Evolutionary conservation across 148 eudicot genomes (phyloP), one percentile per base, ranked within the genome.

Genomic region (Chenopodium berlandieri): DNA sequence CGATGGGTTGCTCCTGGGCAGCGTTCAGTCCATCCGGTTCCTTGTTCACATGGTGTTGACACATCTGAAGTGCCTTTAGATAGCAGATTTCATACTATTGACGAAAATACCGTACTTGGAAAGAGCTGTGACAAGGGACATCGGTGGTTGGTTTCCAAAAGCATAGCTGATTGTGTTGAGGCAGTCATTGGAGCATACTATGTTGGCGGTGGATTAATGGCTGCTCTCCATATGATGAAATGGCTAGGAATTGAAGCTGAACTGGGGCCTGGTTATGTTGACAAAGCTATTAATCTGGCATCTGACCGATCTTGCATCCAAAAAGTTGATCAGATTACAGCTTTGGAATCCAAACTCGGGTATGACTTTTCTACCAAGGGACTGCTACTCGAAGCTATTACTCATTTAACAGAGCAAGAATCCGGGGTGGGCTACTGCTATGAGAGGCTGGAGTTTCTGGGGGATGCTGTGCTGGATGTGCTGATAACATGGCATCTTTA

Each of bases 1-100:
- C 90, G 97, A 64, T 97, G 97, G 97, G 86, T 90, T 80, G 97
- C 98, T 46, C 99, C 99, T 40, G 99, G 99, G 46, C 97, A 91
- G 84, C 90, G 86, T 69, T 88, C 95, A 52, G 82, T 90, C 73
- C 88, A 88, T 84, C 92, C 90, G 34, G 85, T 70, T 86, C 94
- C 97, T 74, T 97, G 98, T 84, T 86, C 86, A 27, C 97, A 95
- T 84, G 93, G 88, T 67, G 83, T 92, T 76, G 93, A 91, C 44
- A 85, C 91, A 27, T 71, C 34, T 50, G 90, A 91, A 78, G 97
- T 94, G 46, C 97, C 98, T 71, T 30, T 91, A 37, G 90, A 90
- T 74, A 81, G 85, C 63, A 90, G 84, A 85, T 91, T 85, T 85
- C 84, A 81, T 31, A 89, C 86, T 27, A 85, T 82, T 47, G 92